phyloP scores from a whole-genome alignment of 106 monocot species.

The Gastrodia elata region DNA sequence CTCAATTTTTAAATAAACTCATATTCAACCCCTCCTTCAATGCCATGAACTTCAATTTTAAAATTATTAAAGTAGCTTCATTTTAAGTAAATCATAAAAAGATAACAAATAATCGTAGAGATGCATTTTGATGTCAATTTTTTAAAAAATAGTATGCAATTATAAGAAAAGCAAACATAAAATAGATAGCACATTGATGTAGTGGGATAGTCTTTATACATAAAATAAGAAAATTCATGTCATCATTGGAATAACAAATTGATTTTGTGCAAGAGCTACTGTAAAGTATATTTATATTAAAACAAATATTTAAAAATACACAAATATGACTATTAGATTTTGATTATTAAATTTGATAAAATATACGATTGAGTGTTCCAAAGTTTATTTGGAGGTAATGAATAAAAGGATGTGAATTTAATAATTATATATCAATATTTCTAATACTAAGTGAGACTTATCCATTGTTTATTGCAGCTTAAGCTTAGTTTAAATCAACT shows the following conservation, averaged over 20 bases:
- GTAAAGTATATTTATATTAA: neutral
- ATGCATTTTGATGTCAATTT: neutral
- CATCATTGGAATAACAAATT: neutral
- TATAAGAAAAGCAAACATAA: neutral
- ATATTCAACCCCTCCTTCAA: no score
- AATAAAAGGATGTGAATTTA: neutral
- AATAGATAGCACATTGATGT: neutral
- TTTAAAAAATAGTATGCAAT: neutral
- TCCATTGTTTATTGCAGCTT: no score
- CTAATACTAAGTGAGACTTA: neutral
- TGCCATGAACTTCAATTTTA: no score
- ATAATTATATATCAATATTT: neutral
- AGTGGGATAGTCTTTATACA: neutral
- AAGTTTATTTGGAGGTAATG: neutral
- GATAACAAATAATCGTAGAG: neutral
- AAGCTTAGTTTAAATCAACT: no score
- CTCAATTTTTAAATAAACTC: no score
- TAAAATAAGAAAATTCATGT: neutral
- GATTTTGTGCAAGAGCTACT: neutral
- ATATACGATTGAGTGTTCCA: neutral
- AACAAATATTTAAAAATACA: neutral
- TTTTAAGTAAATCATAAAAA: neutral
- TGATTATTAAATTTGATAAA: neutral
- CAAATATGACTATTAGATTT: neutral
- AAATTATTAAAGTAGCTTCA: no score